Base-by-base conservation (phyloP, 2,329 filamentous ascomycete species). In the Davidsoniella virescens region DNA sequence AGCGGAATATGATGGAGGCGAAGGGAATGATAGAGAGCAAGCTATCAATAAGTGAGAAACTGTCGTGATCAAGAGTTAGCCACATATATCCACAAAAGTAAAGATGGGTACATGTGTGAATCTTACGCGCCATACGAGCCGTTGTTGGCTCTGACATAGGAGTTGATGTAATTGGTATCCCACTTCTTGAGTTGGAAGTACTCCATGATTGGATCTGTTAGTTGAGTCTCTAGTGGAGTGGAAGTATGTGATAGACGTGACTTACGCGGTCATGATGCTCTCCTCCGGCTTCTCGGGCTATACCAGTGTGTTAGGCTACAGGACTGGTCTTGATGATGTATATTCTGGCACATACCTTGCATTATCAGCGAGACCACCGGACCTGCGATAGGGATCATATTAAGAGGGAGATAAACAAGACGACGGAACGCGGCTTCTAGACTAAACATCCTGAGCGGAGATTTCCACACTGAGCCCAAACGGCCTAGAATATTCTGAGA, bases 121-220 rank as follows among this genome's bases (percentile, higher is more conserved):
- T 71, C 79, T 65, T 68, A 92, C 84, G 83, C 79, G 9, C 86
- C 84, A 66, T 94, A 95, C 17, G 84, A 80, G 5, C 77, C 85
- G 52, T 75, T 72, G 56, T 87, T 76, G 59, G 76, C 70, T 56
- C 79, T 70, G 18, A 94, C 67, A 72, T 82, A 93, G 45, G 79
- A 71, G 44, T 77, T 71, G 58, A 70, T 75, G 63, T 86, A 75
- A 9, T 68, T 68, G 25, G 70, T 65, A 41, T 75, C 76, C 86
- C 87, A 94, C 44, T 77, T 76, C 68, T 95, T 96, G 54, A 96
- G 72, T 67, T 94, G 85, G 63, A 94, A 95, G 65, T 94, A 95
- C 65, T 92, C 63, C 3, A 64, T 61, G 39, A 77, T 16, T 39
- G 20, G 20, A 23, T 23, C 5, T 23, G 38, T 46, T 25, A 47